Evolutionary conservation across 108 stramenopile genomes (phyloP).

Genomic region (Pseudonitzschia multiseries): DNA sequence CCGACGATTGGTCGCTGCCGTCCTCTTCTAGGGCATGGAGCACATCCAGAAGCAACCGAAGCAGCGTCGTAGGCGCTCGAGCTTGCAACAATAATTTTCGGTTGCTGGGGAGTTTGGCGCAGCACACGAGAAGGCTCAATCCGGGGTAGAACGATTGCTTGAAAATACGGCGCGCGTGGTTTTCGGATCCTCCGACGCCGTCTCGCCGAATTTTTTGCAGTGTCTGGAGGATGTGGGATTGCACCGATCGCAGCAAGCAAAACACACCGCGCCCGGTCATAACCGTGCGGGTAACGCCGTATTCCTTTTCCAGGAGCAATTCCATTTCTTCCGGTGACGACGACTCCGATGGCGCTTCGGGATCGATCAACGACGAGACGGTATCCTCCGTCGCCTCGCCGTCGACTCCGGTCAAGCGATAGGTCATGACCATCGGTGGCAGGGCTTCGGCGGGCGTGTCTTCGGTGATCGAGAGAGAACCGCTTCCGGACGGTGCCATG

Average conservation of each 20-base stretch:
- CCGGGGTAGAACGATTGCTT: slow-evolving; percentile 58
- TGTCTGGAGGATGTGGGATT: slow-evolving; percentile 50
- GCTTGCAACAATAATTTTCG: slow-evolving; percentile 67
- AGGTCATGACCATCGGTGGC: slow-evolving; percentile 78
- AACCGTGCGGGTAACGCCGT: slow-evolving; percentile 62
- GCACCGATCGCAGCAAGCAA: slow-evolving; percentile 61
- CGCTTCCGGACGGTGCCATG: slow-evolving; percentile 11
- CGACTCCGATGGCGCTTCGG: slow-evolving; percentile 56
- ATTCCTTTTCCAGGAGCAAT: slow-evolving; percentile 71
- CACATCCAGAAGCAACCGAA: slow-evolving; percentile 74
- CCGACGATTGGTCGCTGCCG: slow-evolving; percentile 30
- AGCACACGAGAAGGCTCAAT: slow-evolving; percentile 56
- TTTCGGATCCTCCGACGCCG: slow-evolving; percentile 40
- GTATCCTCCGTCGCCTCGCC: slow-evolving; percentile 90
- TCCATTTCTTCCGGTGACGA: slow-evolving; percentile 47
- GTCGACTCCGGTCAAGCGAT: slow-evolving; percentile 82
- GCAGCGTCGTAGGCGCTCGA: slow-evolving; percentile 75
- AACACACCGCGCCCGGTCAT: slow-evolving; percentile 53
- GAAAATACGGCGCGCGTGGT: slow-evolving; percentile 53
- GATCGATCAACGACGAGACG: slow-evolving; percentile 67
- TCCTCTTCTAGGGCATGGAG: slow-evolving; percentile 56
- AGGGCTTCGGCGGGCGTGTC: slow-evolving; percentile 49
- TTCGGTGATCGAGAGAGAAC: slow-evolving; percentile 34
- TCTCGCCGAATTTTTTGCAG: slow-evolving; percentile 70
- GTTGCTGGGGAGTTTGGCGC: slow-evolving; percentile 65